Percentiles rank a stretch among this genome's conserved stretches.
Conservation (phyloP, 257 asterid species). For the Verbena officinalis region DNA sequence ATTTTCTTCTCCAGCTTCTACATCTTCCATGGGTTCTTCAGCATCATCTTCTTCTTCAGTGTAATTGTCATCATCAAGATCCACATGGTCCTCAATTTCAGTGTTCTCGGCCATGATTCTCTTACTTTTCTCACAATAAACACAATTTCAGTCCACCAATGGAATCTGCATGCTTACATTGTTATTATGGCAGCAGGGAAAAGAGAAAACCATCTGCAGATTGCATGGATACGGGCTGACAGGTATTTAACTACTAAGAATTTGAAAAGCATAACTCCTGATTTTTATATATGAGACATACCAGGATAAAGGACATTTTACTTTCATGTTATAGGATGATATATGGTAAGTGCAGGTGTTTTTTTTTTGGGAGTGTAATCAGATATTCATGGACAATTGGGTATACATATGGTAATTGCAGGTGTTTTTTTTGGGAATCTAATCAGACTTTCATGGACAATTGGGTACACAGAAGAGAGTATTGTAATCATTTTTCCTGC, state of each 20-base stretch:
- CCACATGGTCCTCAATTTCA: constrained; percentile 89
- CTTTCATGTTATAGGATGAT: constrained; percentile 31
- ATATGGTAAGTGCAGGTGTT: constrained; percentile 30
- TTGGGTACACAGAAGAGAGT: constrained; percentile 27
- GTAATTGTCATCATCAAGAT: constrained; percentile 88
- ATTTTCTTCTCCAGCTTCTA: constrained; percentile 67
- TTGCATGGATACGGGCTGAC: constrained; percentile 42
- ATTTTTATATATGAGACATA: constrained; percentile 39
- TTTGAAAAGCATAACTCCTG: constrained; percentile 34
- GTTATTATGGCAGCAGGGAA: constrained; percentile 41
- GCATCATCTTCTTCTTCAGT: constrained; percentile 78
- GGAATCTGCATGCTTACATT: constrained; percentile 58
- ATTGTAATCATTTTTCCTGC: constrained; percentile 22
- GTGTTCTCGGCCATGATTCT: constrained; percentile 77
- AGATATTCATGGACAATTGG: constrained; percentile 34
- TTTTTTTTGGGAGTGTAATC: constrained; percentile 22
- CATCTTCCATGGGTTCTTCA: constrained; percentile 84
- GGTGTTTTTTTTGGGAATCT: constrained; percentile 28
- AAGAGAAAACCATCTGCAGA: constrained; percentile 40
- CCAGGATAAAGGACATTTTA: constrained; percentile 34
- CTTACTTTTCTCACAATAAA: constrained; percentile 48
- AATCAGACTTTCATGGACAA: constrained; percentile 30
- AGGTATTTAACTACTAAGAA: constrained; percentile 40
- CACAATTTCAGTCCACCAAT: constrained; percentile 38
- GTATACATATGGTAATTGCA: constrained; percentile 31